These are phyloP conservation scores for Boletus pseudo-olivaceus DNA, from an alignment of 768 basidiomycete species.

Conservation along the genomic window DNA sequence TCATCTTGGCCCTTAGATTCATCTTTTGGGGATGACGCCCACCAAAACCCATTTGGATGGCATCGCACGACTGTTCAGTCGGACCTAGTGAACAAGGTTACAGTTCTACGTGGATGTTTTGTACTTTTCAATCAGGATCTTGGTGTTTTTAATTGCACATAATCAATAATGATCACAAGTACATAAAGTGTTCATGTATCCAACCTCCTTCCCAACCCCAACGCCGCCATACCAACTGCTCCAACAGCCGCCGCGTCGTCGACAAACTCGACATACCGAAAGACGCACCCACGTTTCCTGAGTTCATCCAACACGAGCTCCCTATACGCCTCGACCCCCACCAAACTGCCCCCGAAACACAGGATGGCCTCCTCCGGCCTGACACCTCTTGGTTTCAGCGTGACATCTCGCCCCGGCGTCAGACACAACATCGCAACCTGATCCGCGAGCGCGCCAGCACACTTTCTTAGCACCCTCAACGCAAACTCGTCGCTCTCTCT, in stretches of 20 bases:
- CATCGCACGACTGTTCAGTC: conserved; percentile 2
- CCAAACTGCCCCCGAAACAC: conserved; percentile 78
- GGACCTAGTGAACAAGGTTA: not conserved
- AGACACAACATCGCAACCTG: conserved; percentile 50
- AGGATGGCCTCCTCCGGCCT: conserved; percentile 56
- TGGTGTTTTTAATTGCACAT: conserved; percentile 61
- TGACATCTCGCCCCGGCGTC: conserved; percentile 37
- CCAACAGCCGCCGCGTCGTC: conserved; percentile 67
- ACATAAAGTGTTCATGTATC: no score
- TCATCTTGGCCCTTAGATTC: not conserved
- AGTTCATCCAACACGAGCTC: conserved; percentile 54
- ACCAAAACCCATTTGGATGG: not conserved
- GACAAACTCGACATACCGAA: conserved; percentile 63
- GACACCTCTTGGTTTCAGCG: conserved; percentile 36
- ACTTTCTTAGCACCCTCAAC: conserved; percentile 49
- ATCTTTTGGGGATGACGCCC: not conserved
- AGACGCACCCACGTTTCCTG: conserved; percentile 53
- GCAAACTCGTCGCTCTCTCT: conserved; percentile 65
- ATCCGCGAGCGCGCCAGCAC: conserved; percentile 53
- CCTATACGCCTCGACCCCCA: conserved; percentile 59
- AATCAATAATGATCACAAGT: no score
- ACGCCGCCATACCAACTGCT: conserved; percentile 50
- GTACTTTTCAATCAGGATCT: conserved; percentile 47
- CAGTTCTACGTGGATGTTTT: conserved; percentile 1
- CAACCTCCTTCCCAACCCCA: no score